Conservation (phyloP, 108 stramenopile genomes). For the Fragilariopsis cylindrus region DNA sequence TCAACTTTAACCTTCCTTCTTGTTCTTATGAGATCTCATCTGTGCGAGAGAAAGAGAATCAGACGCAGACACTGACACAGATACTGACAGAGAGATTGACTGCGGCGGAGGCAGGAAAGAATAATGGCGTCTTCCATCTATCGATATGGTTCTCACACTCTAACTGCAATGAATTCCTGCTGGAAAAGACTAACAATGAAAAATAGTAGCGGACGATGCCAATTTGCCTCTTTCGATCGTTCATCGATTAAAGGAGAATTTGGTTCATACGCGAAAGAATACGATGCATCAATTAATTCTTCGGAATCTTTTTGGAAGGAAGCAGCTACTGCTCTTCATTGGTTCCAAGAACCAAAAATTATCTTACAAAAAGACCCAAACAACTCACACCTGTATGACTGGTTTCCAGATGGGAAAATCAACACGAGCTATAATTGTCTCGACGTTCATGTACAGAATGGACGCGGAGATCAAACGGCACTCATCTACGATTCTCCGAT, state of each 20-base stretch:
- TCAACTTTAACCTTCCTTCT: no score
- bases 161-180: no score
- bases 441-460: constrained; percentile 61
- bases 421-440: constrained; percentile 76
- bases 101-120: no score
- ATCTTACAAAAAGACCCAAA: constrained; percentile 18
- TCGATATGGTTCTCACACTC: no score
- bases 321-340: constrained; percentile 30
- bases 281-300: constrained; percentile 29
- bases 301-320: constrained; percentile 42
- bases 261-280: constrained; percentile 40
- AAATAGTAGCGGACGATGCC: no score
- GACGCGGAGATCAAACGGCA: constrained; percentile 61
- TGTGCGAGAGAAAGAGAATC: no score
- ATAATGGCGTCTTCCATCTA: no score
- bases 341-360: constrained; percentile 35
- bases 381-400: constrained; percentile 27
- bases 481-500: constrained; percentile 67
- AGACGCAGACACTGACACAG: no score
- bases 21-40: no score
- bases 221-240: constrained; percentile 18
- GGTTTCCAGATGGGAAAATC: constrained; percentile 59
- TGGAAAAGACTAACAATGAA: no score
- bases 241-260: constrained; percentile 19
- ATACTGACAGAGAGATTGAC: no score